Conservation (phyloP, 176 grass and related monocot genomes). For the Avena eriantha region DNA sequence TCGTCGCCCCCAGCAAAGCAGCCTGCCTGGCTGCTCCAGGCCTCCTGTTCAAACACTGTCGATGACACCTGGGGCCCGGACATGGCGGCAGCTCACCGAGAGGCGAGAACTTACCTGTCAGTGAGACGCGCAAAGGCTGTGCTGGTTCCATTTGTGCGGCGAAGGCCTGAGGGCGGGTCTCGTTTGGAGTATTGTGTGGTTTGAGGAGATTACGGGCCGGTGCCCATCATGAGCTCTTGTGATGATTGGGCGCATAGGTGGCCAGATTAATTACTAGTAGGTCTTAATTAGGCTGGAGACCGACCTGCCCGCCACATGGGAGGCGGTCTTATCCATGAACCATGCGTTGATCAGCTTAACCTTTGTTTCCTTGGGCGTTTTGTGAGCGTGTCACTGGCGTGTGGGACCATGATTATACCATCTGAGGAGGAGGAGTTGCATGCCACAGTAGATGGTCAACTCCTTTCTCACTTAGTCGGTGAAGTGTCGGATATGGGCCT, state of each 20-base stretch:
- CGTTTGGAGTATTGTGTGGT: neutral
- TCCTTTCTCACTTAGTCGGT: no score
- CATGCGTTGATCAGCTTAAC: neutral
- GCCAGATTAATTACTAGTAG: neutral
- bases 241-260: slow-evolving; percentile 42
- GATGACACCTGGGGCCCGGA: neutral
- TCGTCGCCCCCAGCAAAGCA: neutral
- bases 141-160: neutral
- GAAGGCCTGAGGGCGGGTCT: neutral
- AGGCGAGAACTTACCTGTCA: neutral
- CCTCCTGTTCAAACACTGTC: no score
- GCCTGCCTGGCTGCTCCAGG: neutral
- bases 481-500: no score
- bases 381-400: neutral
- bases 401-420: neutral
- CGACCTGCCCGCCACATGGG: slow-evolving; percentile 33
- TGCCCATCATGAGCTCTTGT: slow-evolving; percentile 35
- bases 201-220: neutral
- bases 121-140: neutral
- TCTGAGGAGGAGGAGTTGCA: no score
- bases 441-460: no score
- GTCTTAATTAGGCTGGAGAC: neutral
- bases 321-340: slow-evolving; percentile 35
- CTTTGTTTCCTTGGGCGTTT: neutral
- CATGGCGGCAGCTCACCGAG: neutral